A percentile compares a stretch with the other conserved stretches of the same genome.
These are phyloP conservation scores for Sonneratia caseolaris DNA, from an alignment of 345 rosid genomes.

Conservation along the genomic window DNA sequence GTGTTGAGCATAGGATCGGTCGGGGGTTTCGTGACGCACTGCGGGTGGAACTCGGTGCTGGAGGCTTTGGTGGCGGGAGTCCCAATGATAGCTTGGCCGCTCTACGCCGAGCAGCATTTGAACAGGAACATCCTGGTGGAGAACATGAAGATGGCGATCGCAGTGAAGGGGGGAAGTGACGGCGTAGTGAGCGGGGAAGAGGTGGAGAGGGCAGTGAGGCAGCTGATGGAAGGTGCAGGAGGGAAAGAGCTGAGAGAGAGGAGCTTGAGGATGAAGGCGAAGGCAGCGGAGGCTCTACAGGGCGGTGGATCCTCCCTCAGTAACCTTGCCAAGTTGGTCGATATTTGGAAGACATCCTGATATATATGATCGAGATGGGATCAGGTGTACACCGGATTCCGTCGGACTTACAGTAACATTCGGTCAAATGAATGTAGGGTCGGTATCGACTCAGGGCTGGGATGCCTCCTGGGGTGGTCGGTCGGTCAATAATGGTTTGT, in stretches of 20 bases:
- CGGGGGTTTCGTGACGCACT: constrained; percentile 19
- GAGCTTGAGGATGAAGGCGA: constrained; percentile 3
- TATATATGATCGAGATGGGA: no score
- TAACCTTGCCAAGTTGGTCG: constrained; percentile 5
- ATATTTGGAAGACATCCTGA: no score
- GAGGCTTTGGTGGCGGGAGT: constrained; percentile 14
- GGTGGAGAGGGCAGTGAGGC: constrained; percentile 13
- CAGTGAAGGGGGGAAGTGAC: constrained; percentile 2
- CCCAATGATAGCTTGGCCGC: constrained; percentile 18
- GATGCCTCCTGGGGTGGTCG: no score
- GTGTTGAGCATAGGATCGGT: constrained; percentile 10
- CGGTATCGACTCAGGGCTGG: no score
- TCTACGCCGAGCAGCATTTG: constrained; percentile 14
- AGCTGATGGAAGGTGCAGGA: constrained; percentile 10
- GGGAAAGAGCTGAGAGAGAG: constrained; percentile 12
- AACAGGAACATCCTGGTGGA: constrained; percentile 12
- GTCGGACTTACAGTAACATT: no score
- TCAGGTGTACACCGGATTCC: no score
- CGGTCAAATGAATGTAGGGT: no score
- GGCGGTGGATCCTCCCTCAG: constrained; percentile 5
- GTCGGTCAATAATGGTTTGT: no score
- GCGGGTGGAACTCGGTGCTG: constrained; percentile 19
- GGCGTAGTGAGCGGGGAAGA: constrained; percentile 10
- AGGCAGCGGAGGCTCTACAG: constrained; percentile 8
- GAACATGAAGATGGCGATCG: constrained; percentile 13